Percentiles rank a stretch among this genome's conserved stretches.
Conservation (phyloP, 805 yeast genomes). For the Kodamaea laetipori region DNA sequence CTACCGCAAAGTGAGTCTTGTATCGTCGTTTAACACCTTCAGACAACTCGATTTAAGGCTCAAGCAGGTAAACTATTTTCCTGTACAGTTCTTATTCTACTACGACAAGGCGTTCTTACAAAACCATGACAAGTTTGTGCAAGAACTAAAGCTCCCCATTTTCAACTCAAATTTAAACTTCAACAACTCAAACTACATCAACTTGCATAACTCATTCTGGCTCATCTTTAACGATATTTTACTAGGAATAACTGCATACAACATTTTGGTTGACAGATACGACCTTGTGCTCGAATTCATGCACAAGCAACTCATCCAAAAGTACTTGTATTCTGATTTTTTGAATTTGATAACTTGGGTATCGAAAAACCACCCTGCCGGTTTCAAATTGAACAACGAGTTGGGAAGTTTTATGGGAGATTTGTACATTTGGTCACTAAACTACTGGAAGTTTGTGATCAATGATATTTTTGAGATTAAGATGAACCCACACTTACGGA, state of each 20-base stretch:
- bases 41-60: slow-evolving; percentile 79
- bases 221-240: slow-evolving; percentile 78
- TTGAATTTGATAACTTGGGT: slow-evolving; percentile 64
- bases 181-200: slow-evolving; percentile 59
- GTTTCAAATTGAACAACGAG: slow-evolving; percentile 87
- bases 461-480: slow-evolving; percentile 3
- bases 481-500: background rate
- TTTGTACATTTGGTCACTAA: slow-evolving; percentile 79
- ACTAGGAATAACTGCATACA: slow-evolving; percentile 63
- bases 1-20: slow-evolving; percentile 24
- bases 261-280: slow-evolving; percentile 42
- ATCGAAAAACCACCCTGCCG: slow-evolving; percentile 82
- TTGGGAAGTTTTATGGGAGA: slow-evolving; percentile 85
- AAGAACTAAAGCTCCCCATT: slow-evolving; percentile 42
- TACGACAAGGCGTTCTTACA: slow-evolving; percentile 33
- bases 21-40: slow-evolving; percentile 59
- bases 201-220: slow-evolving; percentile 88
- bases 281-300: slow-evolving; percentile 24
- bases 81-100: slow-evolving; percentile 70
- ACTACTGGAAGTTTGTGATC: slow-evolving; percentile 52
- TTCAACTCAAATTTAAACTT: slow-evolving; percentile 40
- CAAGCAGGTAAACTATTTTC: slow-evolving; percentile 75
- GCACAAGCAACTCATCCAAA: slow-evolving; percentile 34
- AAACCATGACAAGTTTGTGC: slow-evolving; percentile 37
- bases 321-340: slow-evolving; percentile 47